These are phyloP conservation scores for Rubia occidens DNA, from an alignment of 305 asterid genomes.

Conservation along the genomic window DNA sequence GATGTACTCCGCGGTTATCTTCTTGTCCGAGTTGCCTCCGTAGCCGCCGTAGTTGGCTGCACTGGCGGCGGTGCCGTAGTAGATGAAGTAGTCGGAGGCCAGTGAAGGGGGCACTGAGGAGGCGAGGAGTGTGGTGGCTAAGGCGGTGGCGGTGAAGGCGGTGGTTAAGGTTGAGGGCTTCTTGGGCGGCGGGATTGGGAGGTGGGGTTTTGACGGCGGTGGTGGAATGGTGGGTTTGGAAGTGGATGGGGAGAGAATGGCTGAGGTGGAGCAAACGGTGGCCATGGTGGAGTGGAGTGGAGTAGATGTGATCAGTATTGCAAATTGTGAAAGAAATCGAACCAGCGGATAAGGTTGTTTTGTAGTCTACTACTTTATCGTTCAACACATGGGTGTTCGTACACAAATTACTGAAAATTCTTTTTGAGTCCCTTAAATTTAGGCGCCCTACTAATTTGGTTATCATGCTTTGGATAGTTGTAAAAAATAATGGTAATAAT, in stretches of 20 bases:
- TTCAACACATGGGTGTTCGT: too few relatives aligned
- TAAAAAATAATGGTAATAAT: too few relatives aligned
- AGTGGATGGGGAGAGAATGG: slow-evolving; percentile 39
- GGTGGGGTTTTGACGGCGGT: slow-evolving; percentile 31
- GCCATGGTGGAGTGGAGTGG: slow-evolving; percentile 42
- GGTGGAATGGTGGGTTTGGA: slow-evolving; percentile 33
- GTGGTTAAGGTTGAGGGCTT: slow-evolving; percentile 31
- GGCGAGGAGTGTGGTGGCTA: slow-evolving; percentile 56
- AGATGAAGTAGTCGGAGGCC: slow-evolving; percentile 54
- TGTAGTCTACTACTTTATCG: neutral
- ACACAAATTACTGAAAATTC: too few relatives aligned
- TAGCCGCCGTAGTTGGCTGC: slow-evolving; percentile 88
- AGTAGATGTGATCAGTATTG: slow-evolving; percentile 7
- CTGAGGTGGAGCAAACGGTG: slow-evolving; percentile 59
- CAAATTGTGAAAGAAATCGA: slow-evolving; percentile 8
- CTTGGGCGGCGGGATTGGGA: slow-evolving; percentile 34
- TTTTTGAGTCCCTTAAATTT: too few relatives aligned
- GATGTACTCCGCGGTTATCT: slow-evolving; percentile 77
- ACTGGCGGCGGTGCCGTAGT: slow-evolving; percentile 94
- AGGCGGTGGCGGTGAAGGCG: slow-evolving; percentile 53
- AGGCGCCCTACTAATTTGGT: too few relatives aligned
- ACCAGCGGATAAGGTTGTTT: slow-evolving; percentile 27
- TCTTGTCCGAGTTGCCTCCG: slow-evolving; percentile 85
- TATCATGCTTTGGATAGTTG: too few relatives aligned
- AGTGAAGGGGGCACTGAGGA: slow-evolving; percentile 38